Percentiles rank a stretch among this genome's conserved stretches.
These are phyloP conservation scores for Aureobasidium sp. DNA, from an alignment of 2,329 filamentous ascomycete genomes.

Conservation along the genomic window DNA sequence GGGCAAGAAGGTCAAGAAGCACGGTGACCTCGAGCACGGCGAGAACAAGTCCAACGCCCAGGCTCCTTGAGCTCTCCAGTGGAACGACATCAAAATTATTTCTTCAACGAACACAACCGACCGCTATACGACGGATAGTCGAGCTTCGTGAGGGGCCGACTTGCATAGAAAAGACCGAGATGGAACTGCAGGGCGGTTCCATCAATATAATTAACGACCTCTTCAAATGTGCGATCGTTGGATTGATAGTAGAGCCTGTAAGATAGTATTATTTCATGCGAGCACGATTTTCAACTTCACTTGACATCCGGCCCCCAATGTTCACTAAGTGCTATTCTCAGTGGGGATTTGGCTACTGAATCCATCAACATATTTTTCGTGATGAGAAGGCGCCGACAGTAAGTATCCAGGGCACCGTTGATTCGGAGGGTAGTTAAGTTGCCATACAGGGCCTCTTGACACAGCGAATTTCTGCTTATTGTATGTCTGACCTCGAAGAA, in stretches of 20 bases:
- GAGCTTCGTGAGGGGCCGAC: background rate
- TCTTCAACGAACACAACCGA: background rate
- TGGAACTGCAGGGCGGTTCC: background rate
- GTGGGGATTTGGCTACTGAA: no score
- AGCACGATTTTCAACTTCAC: background rate
- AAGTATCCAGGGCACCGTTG: no score
- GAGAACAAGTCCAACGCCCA: background rate
- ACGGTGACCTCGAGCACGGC: constrained; percentile 1
- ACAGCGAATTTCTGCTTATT: no score
- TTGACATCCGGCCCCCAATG: background rate
- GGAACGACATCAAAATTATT: background rate
- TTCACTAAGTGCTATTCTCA: no score
- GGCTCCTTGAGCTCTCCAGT: background rate
- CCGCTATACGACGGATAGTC: background rate
- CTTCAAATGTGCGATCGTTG: background rate
- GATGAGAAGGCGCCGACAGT: no score
- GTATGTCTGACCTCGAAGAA: no score
- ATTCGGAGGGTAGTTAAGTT: no score
- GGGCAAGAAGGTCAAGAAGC: constrained; percentile 14
- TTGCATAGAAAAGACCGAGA: background rate
- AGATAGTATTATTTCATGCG: constrained; percentile 2
- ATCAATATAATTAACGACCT: background rate
- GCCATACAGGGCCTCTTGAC: no score
- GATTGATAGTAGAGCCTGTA: background rate
- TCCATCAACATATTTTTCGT: background rate